phyloP scores from a whole-genome alignment of 1,284 basidiomycete genomes.

The Irpex sp. region DNA sequence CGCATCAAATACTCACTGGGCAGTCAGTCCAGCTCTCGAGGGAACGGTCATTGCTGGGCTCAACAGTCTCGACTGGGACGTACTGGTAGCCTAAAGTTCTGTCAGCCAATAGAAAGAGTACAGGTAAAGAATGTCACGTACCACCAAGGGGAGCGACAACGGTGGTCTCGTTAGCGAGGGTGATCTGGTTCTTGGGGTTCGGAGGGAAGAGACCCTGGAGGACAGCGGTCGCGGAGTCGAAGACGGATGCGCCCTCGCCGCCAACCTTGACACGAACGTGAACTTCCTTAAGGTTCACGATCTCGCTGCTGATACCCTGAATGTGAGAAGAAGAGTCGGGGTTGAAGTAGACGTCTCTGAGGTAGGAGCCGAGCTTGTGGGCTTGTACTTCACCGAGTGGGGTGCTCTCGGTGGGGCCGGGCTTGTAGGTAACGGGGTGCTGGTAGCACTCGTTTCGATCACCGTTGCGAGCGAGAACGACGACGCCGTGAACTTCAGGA shows the following conservation, averaged over 20 bases:
- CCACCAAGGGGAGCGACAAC: conserved; percentile 68
- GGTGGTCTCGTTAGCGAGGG: conserved; percentile 74
- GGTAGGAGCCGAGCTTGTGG: conserved; percentile 62
- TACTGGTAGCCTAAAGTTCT: conserved; percentile 68
- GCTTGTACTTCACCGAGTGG: conserved; percentile 83
- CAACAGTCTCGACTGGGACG: conserved; percentile 79
- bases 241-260: conserved; percentile 80
- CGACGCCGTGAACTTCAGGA: conserved; percentile 70
- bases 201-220: conserved; percentile 82
- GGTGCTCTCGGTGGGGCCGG: conserved; percentile 74
- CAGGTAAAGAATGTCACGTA: not conserved
- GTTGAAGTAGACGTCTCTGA: conserved; percentile 70
- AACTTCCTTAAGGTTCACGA: conserved; percentile 69
- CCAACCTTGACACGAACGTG: conserved; percentile 79
- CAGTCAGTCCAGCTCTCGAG: conserved; percentile 85
- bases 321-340: conserved; percentile 64
- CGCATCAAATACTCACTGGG: conserved; percentile 44
- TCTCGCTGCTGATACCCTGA: conserved; percentile 57
- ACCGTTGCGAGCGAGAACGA: conserved; percentile 82
- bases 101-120: not conserved
- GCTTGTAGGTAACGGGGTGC: conserved; percentile 66
- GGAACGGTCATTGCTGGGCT: conserved; percentile 78
- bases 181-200: conserved; percentile 61
- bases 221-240: conserved; percentile 76
- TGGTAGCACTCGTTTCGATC: conserved; percentile 73